These are phyloP conservation scores for Gentiana straminea DNA, from an alignment of 257 asterid species.

Conservation along the genomic window DNA sequence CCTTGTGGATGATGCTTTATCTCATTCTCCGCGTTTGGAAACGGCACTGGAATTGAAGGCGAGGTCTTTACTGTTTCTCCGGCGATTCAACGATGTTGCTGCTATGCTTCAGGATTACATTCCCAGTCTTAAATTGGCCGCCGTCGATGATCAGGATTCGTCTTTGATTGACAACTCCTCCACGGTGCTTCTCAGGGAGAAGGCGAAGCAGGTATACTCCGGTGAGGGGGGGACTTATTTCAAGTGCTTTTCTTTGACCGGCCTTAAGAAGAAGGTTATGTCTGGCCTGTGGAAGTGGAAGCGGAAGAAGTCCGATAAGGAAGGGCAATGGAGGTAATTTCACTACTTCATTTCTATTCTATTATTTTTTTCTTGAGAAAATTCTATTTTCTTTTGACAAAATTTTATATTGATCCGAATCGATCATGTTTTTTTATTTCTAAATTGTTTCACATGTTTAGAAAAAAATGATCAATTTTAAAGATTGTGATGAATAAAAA, in stretches of 20 bases:
- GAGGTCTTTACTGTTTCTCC: slow-evolving; percentile 59
- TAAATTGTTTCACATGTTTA: too few species aligned
- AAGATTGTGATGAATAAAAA: too few species aligned
- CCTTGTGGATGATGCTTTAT: slow-evolving; percentile 63
- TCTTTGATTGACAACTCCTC: slow-evolving; percentile 53
- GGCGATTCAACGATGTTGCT: slow-evolving; percentile 85
- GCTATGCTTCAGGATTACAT: slow-evolving; percentile 80
- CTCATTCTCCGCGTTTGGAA: slow-evolving; percentile 76
- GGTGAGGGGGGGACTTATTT: slow-evolving; percentile 41
- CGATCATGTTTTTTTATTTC: too few species aligned
- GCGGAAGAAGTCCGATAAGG: slow-evolving; percentile 44
- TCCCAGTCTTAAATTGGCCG: slow-evolving; percentile 56
- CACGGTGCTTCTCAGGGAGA: slow-evolving; percentile 49
- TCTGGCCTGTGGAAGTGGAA: slow-evolving; percentile 35
- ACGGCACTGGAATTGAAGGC: slow-evolving; percentile 69
- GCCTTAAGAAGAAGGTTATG: slow-evolving; percentile 72
- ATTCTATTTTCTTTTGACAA: too few species aligned
- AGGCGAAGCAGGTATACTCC: slow-evolving; percentile 62
- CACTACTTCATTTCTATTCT: too few species aligned
- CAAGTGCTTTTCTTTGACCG: slow-evolving; percentile 71
- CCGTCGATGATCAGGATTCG: slow-evolving; percentile 43
- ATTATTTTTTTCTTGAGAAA: too few species aligned
- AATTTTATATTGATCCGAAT: too few species aligned
- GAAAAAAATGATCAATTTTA: too few species aligned
- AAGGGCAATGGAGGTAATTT: slow-evolving; percentile 27